phyloP scores from a whole-genome alignment of 768 basidiomycete species.

The Piloderma croceum region DNA sequence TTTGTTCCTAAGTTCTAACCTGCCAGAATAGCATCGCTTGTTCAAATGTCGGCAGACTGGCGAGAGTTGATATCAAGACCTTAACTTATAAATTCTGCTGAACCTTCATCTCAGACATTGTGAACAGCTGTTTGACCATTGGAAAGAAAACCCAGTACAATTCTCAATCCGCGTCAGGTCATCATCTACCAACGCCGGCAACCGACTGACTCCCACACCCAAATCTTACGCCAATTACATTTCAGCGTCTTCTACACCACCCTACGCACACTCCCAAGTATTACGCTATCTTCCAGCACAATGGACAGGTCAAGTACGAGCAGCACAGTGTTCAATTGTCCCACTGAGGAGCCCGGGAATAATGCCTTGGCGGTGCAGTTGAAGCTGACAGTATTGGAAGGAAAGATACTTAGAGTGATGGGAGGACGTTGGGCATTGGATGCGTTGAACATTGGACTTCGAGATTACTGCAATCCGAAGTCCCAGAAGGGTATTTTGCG shows the following conservation, averaged over 20 bases:
- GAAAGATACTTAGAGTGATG: constrained; percentile 61
- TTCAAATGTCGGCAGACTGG: too few relatives aligned
- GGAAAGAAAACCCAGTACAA: constrained; percentile 85
- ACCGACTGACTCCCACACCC: constrained; percentile 45
- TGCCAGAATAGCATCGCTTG: too few relatives aligned
- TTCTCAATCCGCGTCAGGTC: constrained; percentile 66
- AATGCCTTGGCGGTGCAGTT: constrained; percentile 71
- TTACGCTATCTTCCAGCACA: constrained; percentile 67
- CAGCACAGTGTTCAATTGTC: constrained; percentile 60
- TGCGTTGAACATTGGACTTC: too few relatives aligned
- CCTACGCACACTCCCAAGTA: constrained; percentile 61
- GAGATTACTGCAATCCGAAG: too few relatives aligned
- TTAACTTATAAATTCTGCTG: too few relatives aligned
- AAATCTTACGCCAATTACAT: constrained; percentile 65
- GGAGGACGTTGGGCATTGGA: too few relatives aligned
- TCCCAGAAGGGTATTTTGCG: too few relatives aligned
- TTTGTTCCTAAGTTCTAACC: too few relatives aligned
- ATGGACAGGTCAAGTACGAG: constrained; percentile 73
- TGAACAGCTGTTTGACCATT: constrained; percentile 80
- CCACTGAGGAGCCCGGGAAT: constrained; percentile 49
- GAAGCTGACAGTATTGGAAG: constrained; percentile 77
- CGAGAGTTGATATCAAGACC: too few relatives aligned
- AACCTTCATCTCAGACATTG: constrained; percentile 23
- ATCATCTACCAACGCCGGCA: constrained; percentile 18
- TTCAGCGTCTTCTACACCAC: constrained; percentile 71